Percentiles rank a stretch among this genome's conserved stretches.
phyloP scores from a whole-genome alignment of 1,284 basidiomycete species.

The Austropuccinia psidii region DNA sequence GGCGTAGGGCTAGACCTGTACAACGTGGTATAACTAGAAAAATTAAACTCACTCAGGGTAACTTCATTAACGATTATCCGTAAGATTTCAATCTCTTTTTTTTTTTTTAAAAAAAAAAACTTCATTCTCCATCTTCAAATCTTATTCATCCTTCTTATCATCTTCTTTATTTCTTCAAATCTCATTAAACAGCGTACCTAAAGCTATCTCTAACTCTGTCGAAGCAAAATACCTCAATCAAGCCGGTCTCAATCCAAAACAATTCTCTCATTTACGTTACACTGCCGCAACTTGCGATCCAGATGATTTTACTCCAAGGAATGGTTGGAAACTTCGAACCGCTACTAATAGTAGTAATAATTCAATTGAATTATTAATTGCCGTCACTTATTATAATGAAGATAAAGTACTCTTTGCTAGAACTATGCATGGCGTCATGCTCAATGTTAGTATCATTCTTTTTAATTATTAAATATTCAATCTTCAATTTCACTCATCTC shows the following conservation, averaged over 20 bases:
- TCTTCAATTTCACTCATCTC: conserved; percentile 63
- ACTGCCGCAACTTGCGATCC: conserved; percentile 73
- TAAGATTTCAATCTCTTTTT: not conserved
- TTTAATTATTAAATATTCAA: not conserved
- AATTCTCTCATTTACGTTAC: conserved; percentile 34
- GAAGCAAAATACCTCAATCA: conserved; percentile 63
- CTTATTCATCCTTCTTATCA: not conserved
- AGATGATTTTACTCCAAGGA: conserved; percentile 76
- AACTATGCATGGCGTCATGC: conserved; percentile 36
- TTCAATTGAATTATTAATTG: conserved; percentile 82
- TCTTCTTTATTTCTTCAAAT: not conserved
- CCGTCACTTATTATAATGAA: conserved; percentile 63
- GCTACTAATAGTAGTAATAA: conserved; percentile 71
- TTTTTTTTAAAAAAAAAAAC: not conserved
- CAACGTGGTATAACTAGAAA: conserved; percentile 56
- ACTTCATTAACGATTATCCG: conserved; percentile 47
- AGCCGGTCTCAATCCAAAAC: conserved; percentile 3
- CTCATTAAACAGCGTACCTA: conserved; percentile 62
- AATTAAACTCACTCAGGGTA: conserved; percentile 71
- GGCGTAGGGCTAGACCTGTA: conserved; percentile 47
- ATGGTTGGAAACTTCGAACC: conserved; percentile 70
- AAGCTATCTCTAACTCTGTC: conserved; percentile 73
- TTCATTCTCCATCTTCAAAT: not conserved
- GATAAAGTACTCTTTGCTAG: conserved; percentile 70
- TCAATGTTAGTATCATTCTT: conserved; percentile 23